Percentiles rank a stretch among this genome's conserved stretches.
phyloP scores from a whole-genome alignment of 2,329 filamentous ascomycete genomes.

The Ophiostoma himal-ulmi region DNA sequence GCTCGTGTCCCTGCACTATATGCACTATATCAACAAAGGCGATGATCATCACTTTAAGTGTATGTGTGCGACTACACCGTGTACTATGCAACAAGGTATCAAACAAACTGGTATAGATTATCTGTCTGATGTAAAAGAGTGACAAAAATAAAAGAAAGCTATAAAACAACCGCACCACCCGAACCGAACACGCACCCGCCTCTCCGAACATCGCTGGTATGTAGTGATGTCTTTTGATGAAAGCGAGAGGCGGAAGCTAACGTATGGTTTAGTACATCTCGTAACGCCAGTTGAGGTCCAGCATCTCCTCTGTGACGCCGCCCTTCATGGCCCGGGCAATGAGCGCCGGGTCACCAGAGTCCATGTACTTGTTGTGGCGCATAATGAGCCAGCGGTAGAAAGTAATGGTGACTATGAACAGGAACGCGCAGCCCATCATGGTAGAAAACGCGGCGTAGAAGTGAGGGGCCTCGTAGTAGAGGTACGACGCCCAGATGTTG shows the following conservation, averaged over 20 bases:
- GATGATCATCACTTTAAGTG: background rate
- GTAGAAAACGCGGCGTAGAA: conserved; percentile 28
- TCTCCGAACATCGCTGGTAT: background rate
- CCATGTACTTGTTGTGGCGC: conserved; percentile 9
- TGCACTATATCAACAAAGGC: background rate
- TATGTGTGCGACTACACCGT: background rate
- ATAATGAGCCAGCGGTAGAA: conserved; percentile 27
- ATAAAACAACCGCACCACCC: background rate
- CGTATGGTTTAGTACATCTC: conserved; percentile 24
- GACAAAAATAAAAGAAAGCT: background rate
- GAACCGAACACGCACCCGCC: background rate
- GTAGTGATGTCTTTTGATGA: background rate
- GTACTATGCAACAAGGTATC: background rate
- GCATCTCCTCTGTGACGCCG: conserved; percentile 29
- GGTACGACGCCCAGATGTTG: conserved; percentile 33
- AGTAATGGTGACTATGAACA: conserved; percentile 27
- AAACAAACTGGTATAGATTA: background rate
- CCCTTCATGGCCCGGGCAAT: conserved; percentile 27
- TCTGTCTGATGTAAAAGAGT: background rate
- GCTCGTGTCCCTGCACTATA: background rate
- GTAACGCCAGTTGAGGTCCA: conserved; percentile 30
- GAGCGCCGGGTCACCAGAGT: background rate
- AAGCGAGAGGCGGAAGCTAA: background rate
- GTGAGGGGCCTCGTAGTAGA: conserved; percentile 31
- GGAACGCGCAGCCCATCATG: conserved; percentile 26